These are phyloP conservation scores for Boletales sp. DNA, from an alignment of 768 basidiomycete species.

Conservation along the genomic window DNA sequence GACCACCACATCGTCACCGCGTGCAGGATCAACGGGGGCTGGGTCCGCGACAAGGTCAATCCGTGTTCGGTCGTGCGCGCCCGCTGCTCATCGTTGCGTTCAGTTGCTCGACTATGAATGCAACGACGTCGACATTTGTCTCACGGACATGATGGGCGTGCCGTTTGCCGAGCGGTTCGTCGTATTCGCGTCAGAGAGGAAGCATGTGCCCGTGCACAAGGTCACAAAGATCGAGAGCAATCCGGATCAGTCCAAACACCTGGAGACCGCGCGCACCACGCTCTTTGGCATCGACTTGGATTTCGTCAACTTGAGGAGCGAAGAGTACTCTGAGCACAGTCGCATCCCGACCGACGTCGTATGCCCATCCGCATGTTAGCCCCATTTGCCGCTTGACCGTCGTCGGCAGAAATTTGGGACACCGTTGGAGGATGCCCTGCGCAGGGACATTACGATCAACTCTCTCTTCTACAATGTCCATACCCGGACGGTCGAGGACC, in stretches of 20 bases:
- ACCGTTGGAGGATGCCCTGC: conserved; percentile 82
- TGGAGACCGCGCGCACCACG: conserved; percentile 88
- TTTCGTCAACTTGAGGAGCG: conserved; percentile 89
- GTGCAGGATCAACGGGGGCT: conserved; percentile 69
- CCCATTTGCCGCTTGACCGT: not conserved
- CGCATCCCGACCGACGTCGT: conserved; percentile 89
- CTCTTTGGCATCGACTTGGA: conserved; percentile 83
- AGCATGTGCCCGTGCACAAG: conserved; percentile 36
- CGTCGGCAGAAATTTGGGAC: conserved; percentile 78
- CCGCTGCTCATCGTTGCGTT: conserved; percentile 13
- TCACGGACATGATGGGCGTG: conserved; percentile 85
- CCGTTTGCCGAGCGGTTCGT: conserved; percentile 81
- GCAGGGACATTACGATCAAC: conserved; percentile 95
- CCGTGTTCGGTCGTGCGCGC: conserved; percentile 1
- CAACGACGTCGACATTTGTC: conserved; percentile 91
- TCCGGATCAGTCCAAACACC: conserved; percentile 96
- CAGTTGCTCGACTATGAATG: conserved; percentile 79
- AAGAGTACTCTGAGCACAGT: conserved; percentile 84
- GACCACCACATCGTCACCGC: conserved; percentile 52
- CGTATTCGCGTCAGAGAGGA: conserved; percentile 41
- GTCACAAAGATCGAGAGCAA: conserved; percentile 88
- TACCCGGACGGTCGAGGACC: conserved; percentile 79
- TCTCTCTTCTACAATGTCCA: conserved; percentile 96
- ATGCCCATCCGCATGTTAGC: conserved; percentile 27
- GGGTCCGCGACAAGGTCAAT: conserved; percentile 96